phyloP scores from a whole-genome alignment of 176 grass and related monocot species.

The Themeda triandra region DNA sequence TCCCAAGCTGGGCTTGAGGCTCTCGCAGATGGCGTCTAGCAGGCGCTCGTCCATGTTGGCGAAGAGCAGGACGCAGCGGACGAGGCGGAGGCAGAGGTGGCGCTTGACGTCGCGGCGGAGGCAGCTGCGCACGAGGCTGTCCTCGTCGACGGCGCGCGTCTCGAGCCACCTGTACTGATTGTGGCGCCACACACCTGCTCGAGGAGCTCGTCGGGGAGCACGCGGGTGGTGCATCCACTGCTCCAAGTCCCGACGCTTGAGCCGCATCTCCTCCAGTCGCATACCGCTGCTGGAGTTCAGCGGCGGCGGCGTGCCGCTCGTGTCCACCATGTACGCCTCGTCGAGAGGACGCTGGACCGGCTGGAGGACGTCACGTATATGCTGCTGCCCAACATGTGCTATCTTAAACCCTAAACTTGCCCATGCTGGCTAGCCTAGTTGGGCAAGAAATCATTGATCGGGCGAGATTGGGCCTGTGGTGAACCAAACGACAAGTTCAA shows the following conservation, averaged over 20 bases:
- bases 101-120: constrained; percentile 85
- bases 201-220: constrained; percentile 48
- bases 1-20: constrained; percentile 55
- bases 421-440: no score
- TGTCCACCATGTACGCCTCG: no score
- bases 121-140: constrained; percentile 65
- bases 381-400: no score
- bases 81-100: constrained; percentile 71
- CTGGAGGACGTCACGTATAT: no score
- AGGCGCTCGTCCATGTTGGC: constrained; percentile 82
- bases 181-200: constrained; percentile 64
- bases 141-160: constrained; percentile 66
- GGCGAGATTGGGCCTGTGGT: no score
- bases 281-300: no score
- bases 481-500: no score
- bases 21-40: constrained; percentile 80
- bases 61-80: constrained; percentile 64
- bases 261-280: constrained; percentile 66
- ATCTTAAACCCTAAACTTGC: no score
- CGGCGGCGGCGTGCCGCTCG: no score
- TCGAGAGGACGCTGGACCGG: no score
- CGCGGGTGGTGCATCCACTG: constrained; percentile 95
- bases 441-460: no score
- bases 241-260: constrained; percentile 72
- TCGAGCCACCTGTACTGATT: constrained; percentile 84